Evolutionary conservation across 129 eudicot species (phyloP).

Genomic region (Chrysanthemum seticuspe): DNA sequence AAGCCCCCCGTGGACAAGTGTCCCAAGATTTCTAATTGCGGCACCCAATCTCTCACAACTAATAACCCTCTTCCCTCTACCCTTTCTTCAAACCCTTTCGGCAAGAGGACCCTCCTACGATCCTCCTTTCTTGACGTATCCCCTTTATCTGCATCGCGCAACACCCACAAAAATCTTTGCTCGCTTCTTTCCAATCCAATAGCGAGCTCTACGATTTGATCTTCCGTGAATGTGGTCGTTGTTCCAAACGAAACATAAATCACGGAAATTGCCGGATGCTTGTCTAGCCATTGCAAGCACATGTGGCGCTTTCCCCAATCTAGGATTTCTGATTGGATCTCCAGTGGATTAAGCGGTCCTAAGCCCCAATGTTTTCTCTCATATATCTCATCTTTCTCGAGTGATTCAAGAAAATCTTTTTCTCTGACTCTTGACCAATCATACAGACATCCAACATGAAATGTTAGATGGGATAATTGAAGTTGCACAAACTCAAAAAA

Average conservation of each 20-base stretch:
- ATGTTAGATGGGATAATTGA: neutral
- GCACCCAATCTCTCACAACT: constrained; percentile 54
- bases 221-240: neutral
- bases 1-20: constrained; percentile 53
- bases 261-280: neutral
- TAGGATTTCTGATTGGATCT: neutral
- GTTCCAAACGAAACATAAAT: neutral
- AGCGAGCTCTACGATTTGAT: neutral
- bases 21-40: constrained; percentile 44
- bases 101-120: neutral
- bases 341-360: constrained; percentile 63
- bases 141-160: constrained; percentile 54
- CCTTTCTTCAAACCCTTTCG: constrained; percentile 41
- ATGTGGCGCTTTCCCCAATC: neutral
- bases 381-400: constrained; percentile 22
- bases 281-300: neutral
- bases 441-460: constrained; percentile 37
- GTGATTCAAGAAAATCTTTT: constrained; percentile 34
- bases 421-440: constrained; percentile 46
- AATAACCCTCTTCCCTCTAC: constrained; percentile 33
- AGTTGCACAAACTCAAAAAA: constrained; percentile 11
- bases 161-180: constrained; percentile 35
- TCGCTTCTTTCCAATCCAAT: constrained; percentile 36
- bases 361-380: constrained; percentile 49
- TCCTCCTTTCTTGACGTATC: neutral